Base-by-base conservation (phyloP, 805 yeast species). In the Saccharomycopsis sp. region DNA sequence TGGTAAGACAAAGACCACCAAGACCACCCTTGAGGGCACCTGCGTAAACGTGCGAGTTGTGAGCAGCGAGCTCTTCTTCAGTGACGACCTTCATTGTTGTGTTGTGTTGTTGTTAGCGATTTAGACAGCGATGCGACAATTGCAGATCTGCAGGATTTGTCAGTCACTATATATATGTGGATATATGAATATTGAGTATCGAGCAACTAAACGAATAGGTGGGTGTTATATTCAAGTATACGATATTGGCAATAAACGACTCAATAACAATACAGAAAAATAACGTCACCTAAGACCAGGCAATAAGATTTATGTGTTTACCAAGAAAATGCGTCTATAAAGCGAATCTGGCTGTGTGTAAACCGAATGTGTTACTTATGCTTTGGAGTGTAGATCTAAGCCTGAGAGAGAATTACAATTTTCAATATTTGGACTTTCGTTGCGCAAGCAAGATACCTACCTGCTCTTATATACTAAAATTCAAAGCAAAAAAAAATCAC, bases 21-120 rank as follows among this genome's bases (percentile, higher is more conserved):
- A 71, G 68, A 29, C 78, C 72, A 62, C 91, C 91, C 64, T 83
- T 79, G 20, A 77, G 37, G 56, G 85, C 90, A 69, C 91, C 92
- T 7, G 69, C 64, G 12, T 79, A 67, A 20, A 85, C 80, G 60
- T 82, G 81, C 62, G 77, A 74, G 66, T 77, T 76, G 70, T 87
- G 91, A 20, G 83, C 90, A 56, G 77, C 77, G 60, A 81, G 75
- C 73, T 87, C 91, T 68, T 85, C 88, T 60, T 78, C 75, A 34
- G 84, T 73, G 51, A 84, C 74, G 61, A 87, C 71, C 77, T 87
- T 87, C 94, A 87, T 87, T 34, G 37, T 77, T 54, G 34, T 5
- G 8, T 50, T 29, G 37, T 29, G 12, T 29, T 29, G 12, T 29
- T 29, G 12, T 29, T 29, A 29, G 37, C 37, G 12, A 29, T 29